Percentiles rank a stretch among this genome's conserved stretches.
These are phyloP conservation scores for Yarrowia keelungensis DNA, from an alignment of 805 yeast species.

Conservation along the genomic window DNA sequence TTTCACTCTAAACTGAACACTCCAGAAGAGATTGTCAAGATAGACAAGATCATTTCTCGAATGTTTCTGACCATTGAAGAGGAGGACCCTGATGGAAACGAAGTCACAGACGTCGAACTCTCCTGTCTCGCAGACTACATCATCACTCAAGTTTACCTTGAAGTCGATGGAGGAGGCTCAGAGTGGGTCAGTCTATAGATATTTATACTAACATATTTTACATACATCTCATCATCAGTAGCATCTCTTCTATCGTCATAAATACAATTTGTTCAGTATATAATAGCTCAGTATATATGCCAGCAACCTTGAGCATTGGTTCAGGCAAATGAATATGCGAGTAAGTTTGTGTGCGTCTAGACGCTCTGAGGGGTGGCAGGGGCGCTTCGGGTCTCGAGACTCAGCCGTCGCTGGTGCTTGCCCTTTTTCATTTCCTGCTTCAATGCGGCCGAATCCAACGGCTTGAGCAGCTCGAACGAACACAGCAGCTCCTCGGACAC, in stretches of 20 bases:
- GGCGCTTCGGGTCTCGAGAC: constrained; percentile 40
- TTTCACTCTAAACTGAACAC: constrained; percentile 42
- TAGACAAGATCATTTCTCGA: constrained; percentile 44
- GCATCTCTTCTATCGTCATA: not conserved
- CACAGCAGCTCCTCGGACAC: constrained; percentile 92
- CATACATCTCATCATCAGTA: too few species aligned
- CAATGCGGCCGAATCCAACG: constrained; percentile 89
- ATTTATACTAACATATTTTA: not conserved
- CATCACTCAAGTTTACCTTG: constrained; percentile 49
- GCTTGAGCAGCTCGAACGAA: constrained; percentile 91
- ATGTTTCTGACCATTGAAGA: constrained; percentile 36
- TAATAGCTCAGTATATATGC: constrained; percentile 32
- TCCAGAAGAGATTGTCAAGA: constrained; percentile 43
- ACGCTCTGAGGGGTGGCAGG: constrained; percentile 39
- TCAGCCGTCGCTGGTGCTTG: constrained; percentile 80
- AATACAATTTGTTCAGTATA: constrained; percentile 32
- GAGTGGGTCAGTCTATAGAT: constrained; percentile 47
- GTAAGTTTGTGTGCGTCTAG: constrained; percentile 13
- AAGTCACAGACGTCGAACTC: constrained; percentile 17
- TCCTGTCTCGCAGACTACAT: constrained; percentile 42
- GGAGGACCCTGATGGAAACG: not conserved
- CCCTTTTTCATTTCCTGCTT: constrained; percentile 95
- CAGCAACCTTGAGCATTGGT: constrained; percentile 34
- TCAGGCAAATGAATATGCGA: constrained; percentile 32
- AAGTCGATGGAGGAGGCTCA: constrained; percentile 49